Evolutionary conservation across 129 eudicot genomes (phyloP), one percentile per base, ranked within the genome.

Genomic region (Solidago caesia): DNA sequence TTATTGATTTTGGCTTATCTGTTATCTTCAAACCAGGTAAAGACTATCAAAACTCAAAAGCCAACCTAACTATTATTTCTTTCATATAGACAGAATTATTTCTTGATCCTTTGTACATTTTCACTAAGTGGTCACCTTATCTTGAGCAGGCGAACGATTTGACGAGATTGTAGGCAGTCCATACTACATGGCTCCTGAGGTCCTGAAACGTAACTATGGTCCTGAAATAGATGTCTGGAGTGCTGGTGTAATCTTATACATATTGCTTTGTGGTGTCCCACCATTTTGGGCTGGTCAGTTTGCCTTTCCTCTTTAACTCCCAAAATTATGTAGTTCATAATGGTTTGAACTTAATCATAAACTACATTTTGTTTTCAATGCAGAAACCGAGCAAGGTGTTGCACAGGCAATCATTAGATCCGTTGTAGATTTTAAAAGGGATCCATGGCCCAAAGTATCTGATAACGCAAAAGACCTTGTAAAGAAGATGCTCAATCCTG

Each of bases 361-460:
- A 8, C 14, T 25, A 76, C 25, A 4, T 9, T 63, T 26, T 39
- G 27, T 57, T 73, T 39, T 29, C n/a, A 42, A 27, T 75, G 76
- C 82, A 85, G 96, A 90, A 86, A 89, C 92, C 21, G 97, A 91
- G 73, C 96, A 91, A 84, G 97, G 97, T 71, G 96, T 91, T 67
- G 97, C 97, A 61, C 90, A 86, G 60, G 87, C 97, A 62, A 91
- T 91, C 52, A 89, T 91, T 71, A 81, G 96, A 56, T 91, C 97
- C 0, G 86, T 74, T 62, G 87, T 91, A n/a, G 88, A 88, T 47
- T 91, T 91, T 67, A 91, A 81, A 55, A 74, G 96, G 76, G 97
- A 91, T 66, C 97, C 97, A 6, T 91, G 97, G 97, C 97, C 97
- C 3, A 87, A 84, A 77, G 90, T 88, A n/a, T 91, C 97, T 21